phyloP scores from a whole-genome alignment of 345 rosid species.

The Isatis tinctoria region DNA sequence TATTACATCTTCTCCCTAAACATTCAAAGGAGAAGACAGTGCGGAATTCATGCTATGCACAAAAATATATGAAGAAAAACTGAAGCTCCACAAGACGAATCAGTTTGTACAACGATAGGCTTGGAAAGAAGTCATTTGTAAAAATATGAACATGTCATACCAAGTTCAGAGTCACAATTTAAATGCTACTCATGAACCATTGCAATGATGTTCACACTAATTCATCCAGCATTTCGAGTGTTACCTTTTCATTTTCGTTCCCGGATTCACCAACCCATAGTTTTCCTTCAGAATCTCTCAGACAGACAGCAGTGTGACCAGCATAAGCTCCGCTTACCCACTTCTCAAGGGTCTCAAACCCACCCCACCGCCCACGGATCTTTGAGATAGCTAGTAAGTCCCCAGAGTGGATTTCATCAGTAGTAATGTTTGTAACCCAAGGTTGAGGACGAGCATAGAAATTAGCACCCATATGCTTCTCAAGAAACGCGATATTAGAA shows the following conservation, averaged over 20 bases:
- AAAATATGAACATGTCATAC: not conserved
- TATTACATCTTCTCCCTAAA: conserved; percentile 87
- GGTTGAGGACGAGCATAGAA: conserved; percentile 79
- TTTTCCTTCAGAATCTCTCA: conserved; percentile 89
- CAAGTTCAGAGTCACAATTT: not conserved
- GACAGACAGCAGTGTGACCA: conserved; percentile 88
- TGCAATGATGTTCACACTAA: not conserved
- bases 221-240: not conserved
- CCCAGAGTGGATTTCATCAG: conserved; percentile 78
- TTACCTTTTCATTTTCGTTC: conserved; percentile 89
- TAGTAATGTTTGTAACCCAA: conserved; percentile 64
- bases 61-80: not conserved
- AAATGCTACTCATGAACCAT: not conserved
- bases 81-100: not conserved
- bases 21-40: conserved; percentile 1
- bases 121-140: not conserved
- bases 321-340: conserved; percentile 99
- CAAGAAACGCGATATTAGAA: conserved; percentile 70
- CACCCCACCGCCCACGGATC: conserved; percentile 92
- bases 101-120: not conserved
- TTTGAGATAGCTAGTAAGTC: conserved; percentile 89
- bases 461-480: conserved; percentile 87
- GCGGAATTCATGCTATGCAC: not conserved
- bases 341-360: conserved; percentile 96
- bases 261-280: conserved; percentile 98